Evolutionary conservation across 495 filamentous ascomycete genomes (phyloP).

Genomic region (Aspergillus nanangensis): DNA sequence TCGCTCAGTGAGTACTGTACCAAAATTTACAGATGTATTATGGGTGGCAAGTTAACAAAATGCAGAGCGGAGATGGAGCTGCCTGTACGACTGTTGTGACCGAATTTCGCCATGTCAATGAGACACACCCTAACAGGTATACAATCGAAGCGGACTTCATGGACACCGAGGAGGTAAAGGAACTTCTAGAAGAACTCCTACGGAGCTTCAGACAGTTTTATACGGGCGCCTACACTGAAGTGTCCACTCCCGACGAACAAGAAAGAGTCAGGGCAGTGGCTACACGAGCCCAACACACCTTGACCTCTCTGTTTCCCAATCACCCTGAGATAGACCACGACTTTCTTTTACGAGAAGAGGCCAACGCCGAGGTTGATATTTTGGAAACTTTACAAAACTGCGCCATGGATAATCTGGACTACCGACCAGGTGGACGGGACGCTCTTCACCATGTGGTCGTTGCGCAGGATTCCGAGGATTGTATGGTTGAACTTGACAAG

Average conservation of each 20-base stretch:
- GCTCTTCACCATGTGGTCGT: conserved; percentile 7
- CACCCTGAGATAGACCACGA: conserved; percentile 14
- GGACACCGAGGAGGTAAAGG: conserved; percentile 14
- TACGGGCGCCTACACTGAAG: conserved; percentile 10
- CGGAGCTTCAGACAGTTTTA: conserved; percentile 15
- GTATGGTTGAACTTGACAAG: conserved; percentile 15
- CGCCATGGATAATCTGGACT: conserved; percentile 8
- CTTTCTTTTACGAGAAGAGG: conserved; percentile 12
- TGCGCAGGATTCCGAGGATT: conserved; percentile 12
- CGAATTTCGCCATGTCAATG: conserved; percentile 25
- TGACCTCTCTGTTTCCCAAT: conserved; percentile 17
- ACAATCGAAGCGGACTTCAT: conserved; percentile 29
- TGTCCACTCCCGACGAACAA: conserved; percentile 8
- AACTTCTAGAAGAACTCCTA: conserved; percentile 23
- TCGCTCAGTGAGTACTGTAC: conserved; percentile 18
- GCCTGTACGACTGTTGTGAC: conserved; percentile 32
- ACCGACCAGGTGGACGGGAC: conserved; percentile 13
- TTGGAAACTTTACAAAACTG: conserved; percentile 10
- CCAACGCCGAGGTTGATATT: conserved; percentile 6
- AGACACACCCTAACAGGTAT: conserved; percentile 9
- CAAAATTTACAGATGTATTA: background rate
- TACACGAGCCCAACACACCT: conserved; percentile 13
- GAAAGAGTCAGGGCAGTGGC: conserved; percentile 4
- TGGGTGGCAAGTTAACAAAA: background rate
- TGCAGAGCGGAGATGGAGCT: conserved; percentile 19